Evolutionary conservation across 495 filamentous ascomycete species (phyloP).

Genomic region (Clohesyomyces aquaticus): DNA sequence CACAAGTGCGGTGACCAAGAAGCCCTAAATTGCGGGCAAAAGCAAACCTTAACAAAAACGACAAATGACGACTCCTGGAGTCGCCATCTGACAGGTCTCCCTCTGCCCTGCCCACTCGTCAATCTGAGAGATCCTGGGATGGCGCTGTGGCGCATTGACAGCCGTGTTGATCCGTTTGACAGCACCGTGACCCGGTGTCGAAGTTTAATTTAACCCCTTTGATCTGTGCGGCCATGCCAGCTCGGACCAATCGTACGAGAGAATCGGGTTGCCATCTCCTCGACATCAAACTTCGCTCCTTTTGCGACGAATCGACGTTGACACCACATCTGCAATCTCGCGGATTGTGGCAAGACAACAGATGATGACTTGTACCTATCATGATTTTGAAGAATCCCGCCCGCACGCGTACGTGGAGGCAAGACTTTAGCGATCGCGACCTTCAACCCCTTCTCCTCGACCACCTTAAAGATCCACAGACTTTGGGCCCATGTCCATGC

Average conservation of each 20-base stretch:
- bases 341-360: no score
- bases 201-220: neutral
- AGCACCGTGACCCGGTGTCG: neutral
- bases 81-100: neutral
- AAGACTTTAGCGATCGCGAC: no score
- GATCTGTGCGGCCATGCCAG: neutral
- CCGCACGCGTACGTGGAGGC: no score
- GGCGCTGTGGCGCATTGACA: neutral
- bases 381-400: no score
- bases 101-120: neutral
- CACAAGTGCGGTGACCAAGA: no score
- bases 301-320: no score
- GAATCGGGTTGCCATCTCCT: neutral
- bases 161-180: neutral
- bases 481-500: no score
- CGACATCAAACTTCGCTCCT: neutral
- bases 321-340: no score
- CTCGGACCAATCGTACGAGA: neutral
- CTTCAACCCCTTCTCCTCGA: no score
- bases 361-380: no score
- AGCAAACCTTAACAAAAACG: neutral
- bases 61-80: neutral
- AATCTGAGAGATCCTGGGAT: neutral
- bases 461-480: no score
- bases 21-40: no score